These are phyloP conservation scores for Smittium culicis DNA, from an alignment of 371 early-diverging fungal species.

Conservation along the genomic window DNA sequence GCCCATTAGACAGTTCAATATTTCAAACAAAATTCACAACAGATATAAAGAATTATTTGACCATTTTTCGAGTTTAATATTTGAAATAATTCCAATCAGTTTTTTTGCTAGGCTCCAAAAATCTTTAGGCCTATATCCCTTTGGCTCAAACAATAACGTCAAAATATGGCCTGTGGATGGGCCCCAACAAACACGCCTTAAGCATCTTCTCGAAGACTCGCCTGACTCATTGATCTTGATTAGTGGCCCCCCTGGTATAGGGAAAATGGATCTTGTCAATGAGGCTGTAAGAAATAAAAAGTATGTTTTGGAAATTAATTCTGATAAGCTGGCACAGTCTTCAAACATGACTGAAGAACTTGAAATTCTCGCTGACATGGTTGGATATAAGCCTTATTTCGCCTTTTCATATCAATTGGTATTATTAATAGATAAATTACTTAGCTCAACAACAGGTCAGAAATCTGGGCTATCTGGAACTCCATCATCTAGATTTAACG, in stretches of 20 bases:
- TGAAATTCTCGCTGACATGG: constrained; percentile 47
- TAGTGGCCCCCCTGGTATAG: constrained; percentile 41
- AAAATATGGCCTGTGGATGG: constrained; percentile 10
- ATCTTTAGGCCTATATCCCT: no score
- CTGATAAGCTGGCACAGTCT: constrained; percentile 55
- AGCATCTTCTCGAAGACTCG: constrained; percentile 22
- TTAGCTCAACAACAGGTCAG: constrained; percentile 75
- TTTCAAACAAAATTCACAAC: constrained; percentile 63
- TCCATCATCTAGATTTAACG: constrained; percentile 34
- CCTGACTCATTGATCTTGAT: constrained; percentile 42
- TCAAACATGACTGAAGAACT: constrained; percentile 56
- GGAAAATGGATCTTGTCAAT: constrained; percentile 36
- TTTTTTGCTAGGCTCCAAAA: neutral
- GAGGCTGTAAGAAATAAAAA: constrained; percentile 26
- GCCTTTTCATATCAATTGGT: constrained; percentile 54
- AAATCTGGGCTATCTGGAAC: constrained; percentile 54
- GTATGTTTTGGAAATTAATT: constrained; percentile 61
- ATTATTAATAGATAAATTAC: constrained; percentile 56
- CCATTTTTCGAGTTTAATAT: neutral
- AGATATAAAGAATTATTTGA: constrained; percentile 44
- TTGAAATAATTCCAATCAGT: neutral
- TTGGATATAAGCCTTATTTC: constrained; percentile 73
- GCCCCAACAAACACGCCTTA: constrained; percentile 18
- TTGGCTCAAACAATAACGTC: neutral
- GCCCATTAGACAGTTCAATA: constrained; percentile 73